Base-by-base conservation (phyloP, 768 basidiomycete species). In the Suillus tomentosus region DNA sequence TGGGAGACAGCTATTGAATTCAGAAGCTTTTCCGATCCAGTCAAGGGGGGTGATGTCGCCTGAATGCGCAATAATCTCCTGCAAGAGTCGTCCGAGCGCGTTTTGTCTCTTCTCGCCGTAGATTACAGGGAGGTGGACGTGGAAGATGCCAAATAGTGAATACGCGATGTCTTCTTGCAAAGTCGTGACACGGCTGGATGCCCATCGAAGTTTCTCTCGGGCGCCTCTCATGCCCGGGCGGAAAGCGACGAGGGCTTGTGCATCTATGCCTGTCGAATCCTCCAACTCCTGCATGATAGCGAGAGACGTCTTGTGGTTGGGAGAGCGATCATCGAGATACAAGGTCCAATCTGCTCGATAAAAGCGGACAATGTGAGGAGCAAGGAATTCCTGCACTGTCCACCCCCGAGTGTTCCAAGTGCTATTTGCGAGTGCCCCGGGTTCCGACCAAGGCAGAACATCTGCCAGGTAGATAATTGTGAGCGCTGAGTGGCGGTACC, bases 1-100 rank as follows among this genome's bases (percentile, higher is more conserved):
- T 54, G 53, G 53, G 1, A 54, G 53, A 54, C 53, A 54, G 9
- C 53, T 54, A 34, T 54, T 54, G 17, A 54, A 31, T 4, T 31
- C 31, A 4, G 31, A 31, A 1, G 31, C 31, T 31, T 31, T 31
- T 31, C 31, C 31, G 50, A 51, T 27, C 50, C 50, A 51, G 7
- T 31, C 50, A 13, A 51, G 27, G 22, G 22, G 22, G 14, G 47
- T 22, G 22, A 48, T 48, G 13, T 48, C 47, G 5, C 47, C 47
- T 22, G 47, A 48, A 13, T 48, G 47, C 3, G 47, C 47, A 13
- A 48, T 22, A 11, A 48, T 48, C 27, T 51, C 50, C 27, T 51
- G 50, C 50, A 51, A 27, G 50, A 51, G 27, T 17, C 50, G 47
- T 22, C 47, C 47, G 13, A 48, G 47, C 6, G 47, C 47, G 13